Evolutionary conservation across 192 early-diverging fungal genomes (phyloP).

Genomic region (Podila horticola): DNA sequence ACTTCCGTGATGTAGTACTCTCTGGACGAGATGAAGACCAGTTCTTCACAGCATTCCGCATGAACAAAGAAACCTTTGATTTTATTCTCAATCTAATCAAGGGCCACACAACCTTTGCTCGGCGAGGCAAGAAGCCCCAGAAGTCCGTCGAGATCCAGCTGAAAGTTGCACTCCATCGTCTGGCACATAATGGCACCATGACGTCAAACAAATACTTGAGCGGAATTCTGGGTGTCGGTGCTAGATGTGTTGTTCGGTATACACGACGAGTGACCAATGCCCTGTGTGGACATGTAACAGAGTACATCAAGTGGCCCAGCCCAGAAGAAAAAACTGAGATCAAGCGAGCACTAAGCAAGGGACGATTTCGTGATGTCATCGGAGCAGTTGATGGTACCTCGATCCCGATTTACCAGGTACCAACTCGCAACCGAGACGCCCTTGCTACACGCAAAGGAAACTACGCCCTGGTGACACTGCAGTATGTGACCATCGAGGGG

Average conservation of each 20-base stretch:
- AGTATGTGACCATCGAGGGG: slow-evolving; percentile 11
- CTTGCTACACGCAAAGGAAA: slow-evolving; percentile 15
- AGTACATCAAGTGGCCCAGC: slow-evolving; percentile 6
- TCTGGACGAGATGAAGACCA: no score
- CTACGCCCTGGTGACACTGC: slow-evolving; percentile 3
- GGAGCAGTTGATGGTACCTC: slow-evolving; percentile 13
- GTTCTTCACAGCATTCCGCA: no score
- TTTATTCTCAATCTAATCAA: slow-evolving; percentile 3
- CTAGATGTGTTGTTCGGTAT: background rate
- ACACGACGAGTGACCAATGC: background rate
- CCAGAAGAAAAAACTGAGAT: background rate
- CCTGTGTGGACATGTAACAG: background rate
- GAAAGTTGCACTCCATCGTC: slow-evolving; percentile 1
- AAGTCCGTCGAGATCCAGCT: background rate
- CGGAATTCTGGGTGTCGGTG: background rate
- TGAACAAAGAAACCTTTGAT: background rate
- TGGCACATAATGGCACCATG: background rate
- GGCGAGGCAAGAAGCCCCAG: slow-evolving; percentile 1
- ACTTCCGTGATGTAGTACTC: no score
- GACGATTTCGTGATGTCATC: slow-evolving; percentile 10
- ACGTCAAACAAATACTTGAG: background rate
- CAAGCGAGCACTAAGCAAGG: background rate
- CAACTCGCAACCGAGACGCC: background rate
- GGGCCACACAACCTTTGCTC: background rate
- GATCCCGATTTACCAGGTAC: background rate